Conservation (phyloP, 768 basidiomycete genomes). For the Goffeauzyma gilvescens region DNA sequence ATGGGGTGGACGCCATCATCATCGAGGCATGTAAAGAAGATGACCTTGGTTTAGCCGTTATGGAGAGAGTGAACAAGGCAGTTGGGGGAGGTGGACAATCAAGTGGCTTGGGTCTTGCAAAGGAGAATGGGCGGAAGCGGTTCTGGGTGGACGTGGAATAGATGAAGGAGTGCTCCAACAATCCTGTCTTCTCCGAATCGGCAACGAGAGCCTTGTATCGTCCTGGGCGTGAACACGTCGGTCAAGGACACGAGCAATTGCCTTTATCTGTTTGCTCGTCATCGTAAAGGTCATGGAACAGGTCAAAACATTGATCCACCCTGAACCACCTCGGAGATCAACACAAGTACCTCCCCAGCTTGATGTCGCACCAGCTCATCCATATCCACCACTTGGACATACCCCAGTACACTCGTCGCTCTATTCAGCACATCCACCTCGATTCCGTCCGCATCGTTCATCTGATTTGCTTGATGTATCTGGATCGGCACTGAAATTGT, state of each 20-base stretch:
- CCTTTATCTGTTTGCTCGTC: no score
- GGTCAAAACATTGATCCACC: no score
- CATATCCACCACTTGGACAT: constrained; percentile 51
- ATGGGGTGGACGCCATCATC: constrained; percentile 61
- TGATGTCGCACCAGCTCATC: constrained; percentile 55
- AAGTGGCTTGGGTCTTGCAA: constrained; percentile 11
- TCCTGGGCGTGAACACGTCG: no score
- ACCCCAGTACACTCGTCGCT: constrained; percentile 45
- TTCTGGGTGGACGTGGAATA: constrained; percentile 27
- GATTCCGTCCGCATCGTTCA: neutral
- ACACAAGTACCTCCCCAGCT: constrained; percentile 53
- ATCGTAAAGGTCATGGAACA: no score
- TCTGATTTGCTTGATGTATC: neutral
- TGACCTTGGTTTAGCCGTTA: constrained; percentile 72
- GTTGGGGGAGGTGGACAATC: constrained; percentile 41
- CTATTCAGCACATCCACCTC: constrained; percentile 35
- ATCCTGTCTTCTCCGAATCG: no score
- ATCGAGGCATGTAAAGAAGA: constrained; percentile 67
- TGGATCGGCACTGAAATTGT: neutral
- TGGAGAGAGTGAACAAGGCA: constrained; percentile 84
- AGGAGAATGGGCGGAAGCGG: constrained; percentile 5
- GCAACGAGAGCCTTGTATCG: no score
- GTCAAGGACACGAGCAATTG: no score
- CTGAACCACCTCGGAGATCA: no score
- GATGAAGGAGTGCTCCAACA: no score